phyloP scores from a whole-genome alignment of 2,329 filamentous ascomycete genomes.

The Penicillium sp. region DNA sequence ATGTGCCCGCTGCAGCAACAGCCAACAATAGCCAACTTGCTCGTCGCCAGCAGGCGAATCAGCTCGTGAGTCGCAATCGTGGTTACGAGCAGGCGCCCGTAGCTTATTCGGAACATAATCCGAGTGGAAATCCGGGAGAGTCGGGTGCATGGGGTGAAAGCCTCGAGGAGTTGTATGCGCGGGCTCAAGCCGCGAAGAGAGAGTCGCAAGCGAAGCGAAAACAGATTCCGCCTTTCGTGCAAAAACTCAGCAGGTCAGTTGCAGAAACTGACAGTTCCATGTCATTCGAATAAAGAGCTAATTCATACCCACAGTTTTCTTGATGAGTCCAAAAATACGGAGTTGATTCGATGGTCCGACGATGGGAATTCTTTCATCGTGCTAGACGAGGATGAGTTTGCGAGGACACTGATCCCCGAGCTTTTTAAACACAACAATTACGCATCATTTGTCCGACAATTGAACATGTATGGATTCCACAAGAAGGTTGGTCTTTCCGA shows the following conservation, averaged over 20 bases:
- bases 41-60: constrained; percentile 39
- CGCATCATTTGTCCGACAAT: constrained; percentile 72
- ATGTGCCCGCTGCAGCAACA: constrained; percentile 50
- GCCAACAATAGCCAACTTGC: constrained; percentile 43
- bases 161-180: constrained; percentile 75
- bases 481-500: constrained; percentile 85
- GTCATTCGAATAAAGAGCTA: constrained; percentile 23
- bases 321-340: constrained; percentile 87
- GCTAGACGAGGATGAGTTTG: constrained; percentile 88
- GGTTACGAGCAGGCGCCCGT: constrained; percentile 39
- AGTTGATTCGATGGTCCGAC: constrained; percentile 95
- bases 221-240: constrained; percentile 95
- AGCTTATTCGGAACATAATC: constrained; percentile 30
- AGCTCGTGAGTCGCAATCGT: constrained; percentile 39
- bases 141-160: constrained; percentile 57
- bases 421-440: constrained; percentile 81
- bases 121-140: constrained; percentile 22
- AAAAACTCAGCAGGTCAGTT: constrained; percentile 88
- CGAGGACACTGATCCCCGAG: constrained; percentile 70
- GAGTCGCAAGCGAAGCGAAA: constrained; percentile 89
- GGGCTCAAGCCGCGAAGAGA: constrained; percentile 77
- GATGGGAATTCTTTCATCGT: constrained; percentile 97
- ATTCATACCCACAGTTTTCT: constrained; percentile 68
- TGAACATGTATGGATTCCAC: constrained; percentile 67
- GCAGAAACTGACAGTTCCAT: not conserved